Evolutionary conservation across 148 eudicot genomes (phyloP).

Genomic region (Vaccinium darrowii): DNA sequence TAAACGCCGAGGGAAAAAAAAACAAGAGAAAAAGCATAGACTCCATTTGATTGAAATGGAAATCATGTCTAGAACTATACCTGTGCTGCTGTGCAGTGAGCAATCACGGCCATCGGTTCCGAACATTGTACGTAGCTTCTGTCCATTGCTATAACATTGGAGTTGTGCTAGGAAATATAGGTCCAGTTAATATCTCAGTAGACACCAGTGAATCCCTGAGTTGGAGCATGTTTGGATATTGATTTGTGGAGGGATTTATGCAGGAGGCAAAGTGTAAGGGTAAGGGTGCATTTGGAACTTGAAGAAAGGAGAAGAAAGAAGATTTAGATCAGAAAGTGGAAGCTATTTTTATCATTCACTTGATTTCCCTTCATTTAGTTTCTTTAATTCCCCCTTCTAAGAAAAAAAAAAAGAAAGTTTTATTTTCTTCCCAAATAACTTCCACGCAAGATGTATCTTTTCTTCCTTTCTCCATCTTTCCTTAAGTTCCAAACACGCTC

Average conservation of each 20-base stretch:
- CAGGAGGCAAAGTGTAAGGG: no score
- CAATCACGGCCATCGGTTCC: no score
- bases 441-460: not conserved
- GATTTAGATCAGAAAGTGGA: not conserved
- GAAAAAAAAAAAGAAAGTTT: no score
- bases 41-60: not conserved
- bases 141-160: not conserved
- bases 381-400: not conserved
- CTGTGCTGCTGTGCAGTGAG: no score
- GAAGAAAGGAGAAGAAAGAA: not conserved
- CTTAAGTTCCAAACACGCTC: not conserved
- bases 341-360: not conserved
- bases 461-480: not conserved
- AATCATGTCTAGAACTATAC: not conserved
- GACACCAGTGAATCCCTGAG: not conserved
- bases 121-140: not conserved
- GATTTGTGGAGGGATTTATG: not conserved
- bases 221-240: not conserved
- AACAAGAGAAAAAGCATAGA: not conserved
- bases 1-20: not conserved
- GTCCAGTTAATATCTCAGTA: not conserved
- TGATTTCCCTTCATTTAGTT: not conserved
- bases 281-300: no score
- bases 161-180: not conserved
- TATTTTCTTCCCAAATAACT: no score